Percentiles rank a stretch among this genome's conserved stretches.
These are phyloP conservation scores for Colletotrichum salicis DNA, from an alignment of 2,329 filamentous ascomycete species.

Conservation along the genomic window DNA sequence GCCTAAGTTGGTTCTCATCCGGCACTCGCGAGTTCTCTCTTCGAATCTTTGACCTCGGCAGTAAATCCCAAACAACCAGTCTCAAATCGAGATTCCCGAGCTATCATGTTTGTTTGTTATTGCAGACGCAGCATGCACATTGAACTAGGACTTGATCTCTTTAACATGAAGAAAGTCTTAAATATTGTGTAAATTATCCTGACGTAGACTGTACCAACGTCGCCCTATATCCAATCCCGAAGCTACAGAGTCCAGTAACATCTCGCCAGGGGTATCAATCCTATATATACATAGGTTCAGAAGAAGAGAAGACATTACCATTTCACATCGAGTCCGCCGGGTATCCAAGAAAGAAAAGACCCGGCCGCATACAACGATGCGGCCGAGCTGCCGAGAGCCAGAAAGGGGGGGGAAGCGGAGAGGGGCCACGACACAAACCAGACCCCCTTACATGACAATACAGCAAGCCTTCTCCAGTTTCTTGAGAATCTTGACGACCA, in stretches of 20 bases:
- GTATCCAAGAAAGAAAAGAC: conserved; percentile 4
- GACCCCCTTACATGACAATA: conserved; percentile 72
- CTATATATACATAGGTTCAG: neutral
- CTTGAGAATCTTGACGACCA: conserved; percentile 70
- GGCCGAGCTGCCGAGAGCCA: neutral
- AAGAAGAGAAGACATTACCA: conserved; percentile 19
- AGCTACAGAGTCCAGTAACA: conserved; percentile 7
- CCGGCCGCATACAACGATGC: neutral
- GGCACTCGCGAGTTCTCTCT: too few relatives aligned
- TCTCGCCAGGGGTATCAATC: neutral
- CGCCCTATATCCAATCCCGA: neutral
- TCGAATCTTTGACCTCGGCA: neutral
- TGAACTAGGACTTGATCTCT: neutral
- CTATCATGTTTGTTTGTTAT: neutral
- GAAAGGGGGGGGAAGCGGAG: neutral
- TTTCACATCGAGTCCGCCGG: conserved; percentile 5
- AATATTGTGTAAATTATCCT: neutral
- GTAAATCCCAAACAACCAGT: neutral
- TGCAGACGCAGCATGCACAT: neutral
- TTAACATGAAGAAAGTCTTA: neutral
- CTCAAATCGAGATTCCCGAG: neutral
- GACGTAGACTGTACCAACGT: neutral
- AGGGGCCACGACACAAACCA: neutral
- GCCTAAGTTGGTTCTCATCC: too few relatives aligned
- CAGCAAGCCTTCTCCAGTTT: conserved; percentile 78